These are phyloP conservation scores for Isoetes taiwanensis DNA, from an alignment of 75 land plant genomes.

Conservation along the genomic window DNA sequence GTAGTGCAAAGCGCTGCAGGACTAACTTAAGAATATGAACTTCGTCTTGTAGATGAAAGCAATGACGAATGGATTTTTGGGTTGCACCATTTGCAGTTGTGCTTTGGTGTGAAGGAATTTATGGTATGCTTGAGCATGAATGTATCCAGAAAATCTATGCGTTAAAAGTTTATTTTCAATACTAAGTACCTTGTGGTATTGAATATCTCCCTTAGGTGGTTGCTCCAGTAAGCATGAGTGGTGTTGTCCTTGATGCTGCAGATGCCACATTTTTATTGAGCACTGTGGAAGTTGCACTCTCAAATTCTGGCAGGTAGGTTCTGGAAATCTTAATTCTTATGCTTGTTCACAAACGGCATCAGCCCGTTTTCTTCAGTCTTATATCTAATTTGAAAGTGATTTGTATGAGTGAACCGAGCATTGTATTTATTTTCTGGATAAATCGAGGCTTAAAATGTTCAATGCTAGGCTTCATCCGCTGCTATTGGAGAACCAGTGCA, in stretches of 20 bases:
- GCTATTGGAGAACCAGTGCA: no score
- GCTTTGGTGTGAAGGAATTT: slow-evolving; percentile 77
- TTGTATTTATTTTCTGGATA: no score
- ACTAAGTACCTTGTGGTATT: background rate
- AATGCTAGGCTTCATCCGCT: no score
- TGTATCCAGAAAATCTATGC: background rate
- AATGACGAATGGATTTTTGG: slow-evolving; percentile 34
- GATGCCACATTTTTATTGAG: slow-evolving; percentile 56
- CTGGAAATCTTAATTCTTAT: no score
- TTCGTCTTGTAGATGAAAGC: slow-evolving; percentile 22
- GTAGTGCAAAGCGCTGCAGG: no score
- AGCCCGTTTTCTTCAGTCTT: no score
- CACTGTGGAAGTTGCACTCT: slow-evolving; percentile 74
- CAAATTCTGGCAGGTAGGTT: slow-evolving; percentile 77
- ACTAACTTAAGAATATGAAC: background rate
- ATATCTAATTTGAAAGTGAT: no score
- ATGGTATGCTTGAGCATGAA: slow-evolving; percentile 30
- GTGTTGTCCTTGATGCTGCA: slow-evolving; percentile 62
- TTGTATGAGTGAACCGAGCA: no score
- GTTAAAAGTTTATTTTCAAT: background rate
- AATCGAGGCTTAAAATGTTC: no score
- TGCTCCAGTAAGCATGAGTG: slow-evolving; percentile 83
- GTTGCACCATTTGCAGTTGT: slow-evolving; percentile 64
- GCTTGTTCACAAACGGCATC: no score
- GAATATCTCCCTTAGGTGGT: slow-evolving; percentile 39